phyloP scores from a whole-genome alignment of 495 filamentous ascomycete genomes.

The Diplogelasinospora grovesii region DNA sequence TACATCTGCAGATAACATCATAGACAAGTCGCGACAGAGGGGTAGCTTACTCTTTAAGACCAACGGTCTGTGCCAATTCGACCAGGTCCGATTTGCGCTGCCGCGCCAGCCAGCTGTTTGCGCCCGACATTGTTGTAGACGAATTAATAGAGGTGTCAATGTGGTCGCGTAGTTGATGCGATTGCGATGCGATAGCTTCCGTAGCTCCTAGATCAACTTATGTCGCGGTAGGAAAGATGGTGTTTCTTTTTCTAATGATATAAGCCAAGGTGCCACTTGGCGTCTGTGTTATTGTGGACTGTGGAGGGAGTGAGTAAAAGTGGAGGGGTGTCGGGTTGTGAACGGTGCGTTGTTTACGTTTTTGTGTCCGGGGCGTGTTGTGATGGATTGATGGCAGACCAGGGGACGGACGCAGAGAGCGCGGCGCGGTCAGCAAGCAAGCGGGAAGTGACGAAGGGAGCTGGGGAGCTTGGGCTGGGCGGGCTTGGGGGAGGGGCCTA shows the following conservation, averaged over 20 bases:
- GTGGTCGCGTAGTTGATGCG: constrained; percentile 27
- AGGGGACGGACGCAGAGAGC: too few species aligned
- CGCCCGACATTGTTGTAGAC: constrained; percentile 36
- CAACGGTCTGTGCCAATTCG: constrained; percentile 66
- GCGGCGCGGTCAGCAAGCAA: too few species aligned
- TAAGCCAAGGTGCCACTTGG: constrained; percentile 5
- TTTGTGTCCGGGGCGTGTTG: constrained; percentile 6
- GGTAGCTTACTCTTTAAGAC: constrained; percentile 64
- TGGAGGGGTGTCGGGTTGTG: constrained; percentile 8
- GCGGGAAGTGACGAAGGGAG: too few species aligned
- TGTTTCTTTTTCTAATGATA: background rate
- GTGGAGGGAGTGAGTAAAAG: background rate
- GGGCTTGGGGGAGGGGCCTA: too few species aligned
- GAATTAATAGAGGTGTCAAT: constrained; percentile 1
- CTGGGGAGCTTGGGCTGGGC: background rate
- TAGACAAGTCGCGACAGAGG: too few species aligned
- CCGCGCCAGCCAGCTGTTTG: constrained; percentile 66
- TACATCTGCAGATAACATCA: too few species aligned
- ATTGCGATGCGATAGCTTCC: constrained; percentile 24
- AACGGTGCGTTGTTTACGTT: constrained; percentile 17
- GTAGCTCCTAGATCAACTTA: too few species aligned
- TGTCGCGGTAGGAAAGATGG: too few species aligned
- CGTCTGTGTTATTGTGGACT: background rate
- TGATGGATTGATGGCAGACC: background rate
- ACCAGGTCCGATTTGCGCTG: constrained; percentile 79